Evolutionary conservation across 331 rosid species (phyloP).

Genomic region (Spiraea crenata): DNA sequence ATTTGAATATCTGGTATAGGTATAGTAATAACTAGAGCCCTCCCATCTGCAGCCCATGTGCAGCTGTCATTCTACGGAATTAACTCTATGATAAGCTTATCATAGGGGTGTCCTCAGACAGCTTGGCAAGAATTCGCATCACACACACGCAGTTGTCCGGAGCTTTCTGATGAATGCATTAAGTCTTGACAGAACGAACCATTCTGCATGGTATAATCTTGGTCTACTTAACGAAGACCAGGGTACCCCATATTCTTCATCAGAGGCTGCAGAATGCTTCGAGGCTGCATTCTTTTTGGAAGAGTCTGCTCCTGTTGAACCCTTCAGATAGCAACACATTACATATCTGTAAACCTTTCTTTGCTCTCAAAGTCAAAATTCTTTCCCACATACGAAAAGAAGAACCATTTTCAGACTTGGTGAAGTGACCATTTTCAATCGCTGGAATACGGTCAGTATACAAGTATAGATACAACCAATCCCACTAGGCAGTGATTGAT

Average conservation of each 20-base stretch:
- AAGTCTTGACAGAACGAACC: conserved; percentile 57
- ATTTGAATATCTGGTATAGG: too few relatives aligned
- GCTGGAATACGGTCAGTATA: neutral
- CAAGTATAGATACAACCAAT: neutral
- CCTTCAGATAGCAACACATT: conserved; percentile 53
- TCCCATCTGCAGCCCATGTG: too few relatives aligned
- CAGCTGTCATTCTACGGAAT: too few relatives aligned
- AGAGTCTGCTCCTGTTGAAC: conserved; percentile 79
- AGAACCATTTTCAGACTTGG: neutral
- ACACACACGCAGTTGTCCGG: conserved; percentile 37
- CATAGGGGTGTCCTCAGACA: conserved; percentile 51
- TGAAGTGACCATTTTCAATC: neutral
- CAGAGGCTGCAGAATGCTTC: conserved; percentile 74
- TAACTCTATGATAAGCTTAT: too few relatives aligned
- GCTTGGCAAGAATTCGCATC: conserved; percentile 20
- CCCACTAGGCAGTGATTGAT: neutral
- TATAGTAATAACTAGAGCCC: too few relatives aligned
- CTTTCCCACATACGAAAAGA: neutral
- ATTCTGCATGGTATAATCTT: conserved; percentile 81
- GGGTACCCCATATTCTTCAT: conserved; percentile 42
- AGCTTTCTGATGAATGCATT: conserved; percentile 74
- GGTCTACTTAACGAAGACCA: conserved; percentile 55
- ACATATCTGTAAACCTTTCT: conserved; percentile 11
- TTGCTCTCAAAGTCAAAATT: neutral
- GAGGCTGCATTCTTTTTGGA: conserved; percentile 73